Percentiles rank a stretch among this genome's conserved stretches.
These are phyloP conservation scores for Pichia deserticola DNA, from an alignment of 805 yeast genomes.

Conservation along the genomic window DNA sequence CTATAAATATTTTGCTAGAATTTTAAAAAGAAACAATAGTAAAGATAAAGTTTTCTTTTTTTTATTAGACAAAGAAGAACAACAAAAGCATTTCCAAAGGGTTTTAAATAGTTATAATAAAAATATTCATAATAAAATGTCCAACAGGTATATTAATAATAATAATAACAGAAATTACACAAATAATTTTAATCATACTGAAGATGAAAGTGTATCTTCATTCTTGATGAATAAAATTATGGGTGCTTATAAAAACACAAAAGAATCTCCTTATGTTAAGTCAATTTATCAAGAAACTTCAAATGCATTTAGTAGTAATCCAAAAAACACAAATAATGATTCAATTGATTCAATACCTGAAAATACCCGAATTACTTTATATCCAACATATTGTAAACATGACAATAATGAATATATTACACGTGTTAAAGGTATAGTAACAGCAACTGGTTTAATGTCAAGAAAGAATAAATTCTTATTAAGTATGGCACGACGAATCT, in stretches of 20 bases:
- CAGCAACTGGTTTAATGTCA: conserved; percentile 59
- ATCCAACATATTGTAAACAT: conserved; percentile 47
- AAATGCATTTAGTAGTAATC: conserved; percentile 12
- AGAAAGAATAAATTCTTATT: conserved; percentile 65
- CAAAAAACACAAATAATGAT: background rate
- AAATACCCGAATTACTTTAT: conserved; percentile 54
- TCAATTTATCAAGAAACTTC: conserved; percentile 28
- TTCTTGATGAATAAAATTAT: conserved; percentile 34
- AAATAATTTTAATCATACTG: too few relatives aligned
- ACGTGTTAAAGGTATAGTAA: conserved; percentile 66
- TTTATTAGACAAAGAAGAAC: conserved; percentile 16
- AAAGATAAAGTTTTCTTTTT: conserved; percentile 26
- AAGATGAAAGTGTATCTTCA: conserved; percentile 17
- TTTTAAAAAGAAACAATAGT: conserved; percentile 1
- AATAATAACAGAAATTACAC: background rate
- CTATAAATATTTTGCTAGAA: background rate
- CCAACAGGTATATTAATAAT: background rate
- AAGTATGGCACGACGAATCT: conserved; percentile 61
- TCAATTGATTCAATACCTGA: conserved; percentile 33
- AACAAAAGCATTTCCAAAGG: conserved; percentile 12
- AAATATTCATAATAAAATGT: background rate
- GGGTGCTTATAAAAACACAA: conserved; percentile 43
- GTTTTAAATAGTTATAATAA: conserved; percentile 1
- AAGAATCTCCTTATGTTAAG: conserved; percentile 44
- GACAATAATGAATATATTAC: conserved; percentile 38